phyloP scores from a whole-genome alignment of 352 stramenopile genomes.

The Globisporangium nagaii region DNA sequence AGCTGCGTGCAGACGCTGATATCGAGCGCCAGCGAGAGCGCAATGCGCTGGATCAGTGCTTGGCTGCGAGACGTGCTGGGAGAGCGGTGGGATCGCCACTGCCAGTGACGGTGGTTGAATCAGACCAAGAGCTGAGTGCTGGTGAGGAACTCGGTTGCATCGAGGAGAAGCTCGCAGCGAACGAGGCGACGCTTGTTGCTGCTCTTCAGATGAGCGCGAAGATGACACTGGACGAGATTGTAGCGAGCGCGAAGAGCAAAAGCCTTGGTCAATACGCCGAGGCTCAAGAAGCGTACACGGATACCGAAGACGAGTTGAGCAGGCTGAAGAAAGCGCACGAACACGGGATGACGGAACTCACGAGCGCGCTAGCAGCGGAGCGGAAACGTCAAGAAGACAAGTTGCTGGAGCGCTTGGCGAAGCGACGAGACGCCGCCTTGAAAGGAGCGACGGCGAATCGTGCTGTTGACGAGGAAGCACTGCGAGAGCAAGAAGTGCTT shows the following conservation, averaged over 20 bases:
- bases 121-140: background rate
- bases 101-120: background rate
- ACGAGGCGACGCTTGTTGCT: background rate
- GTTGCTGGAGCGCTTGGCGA: slow-evolving; percentile 21
- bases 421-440: slow-evolving; percentile 1
- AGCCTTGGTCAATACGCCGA: background rate
- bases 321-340: slow-evolving; percentile 20
- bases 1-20: background rate
- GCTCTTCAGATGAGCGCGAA: slow-evolving; percentile 1
- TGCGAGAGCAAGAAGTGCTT: slow-evolving; percentile 14
- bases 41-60: background rate
- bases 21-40: background rate
- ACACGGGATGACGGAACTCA: slow-evolving; percentile 14
- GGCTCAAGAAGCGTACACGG: background rate
- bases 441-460: slow-evolving; percentile 3
- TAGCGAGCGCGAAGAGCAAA: background rate
- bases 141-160: background rate
- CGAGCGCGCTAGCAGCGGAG: slow-evolving; percentile 18
- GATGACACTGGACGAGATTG: background rate
- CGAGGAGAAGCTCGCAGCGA: background rate
- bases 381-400: slow-evolving; percentile 31
- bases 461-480: slow-evolving; percentile 8
- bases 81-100: background rate
- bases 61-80: background rate
- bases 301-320: slow-evolving; percentile 9